phyloP scores from a whole-genome alignment of 2,329 filamentous ascomycete genomes.

The Epichloe brachyelytri region DNA sequence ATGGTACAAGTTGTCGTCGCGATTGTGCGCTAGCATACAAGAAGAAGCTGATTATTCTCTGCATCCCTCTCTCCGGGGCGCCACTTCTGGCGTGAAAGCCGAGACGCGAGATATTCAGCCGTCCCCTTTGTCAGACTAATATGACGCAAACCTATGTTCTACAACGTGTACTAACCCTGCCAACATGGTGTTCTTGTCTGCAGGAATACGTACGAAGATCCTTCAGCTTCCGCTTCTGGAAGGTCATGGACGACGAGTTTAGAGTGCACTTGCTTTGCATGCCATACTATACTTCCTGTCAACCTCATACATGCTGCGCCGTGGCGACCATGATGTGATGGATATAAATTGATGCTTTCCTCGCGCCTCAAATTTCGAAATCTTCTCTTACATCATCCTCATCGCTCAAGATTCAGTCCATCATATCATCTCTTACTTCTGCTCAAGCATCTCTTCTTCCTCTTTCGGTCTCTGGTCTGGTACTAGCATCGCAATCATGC shows the following conservation, averaged over 20 bases:
- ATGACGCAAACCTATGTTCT: background rate
- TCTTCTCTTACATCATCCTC: background rate
- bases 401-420: background rate
- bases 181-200: background rate
- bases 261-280: background rate
- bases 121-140: background rate
- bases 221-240: conserved; percentile 9
- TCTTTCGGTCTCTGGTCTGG: background rate
- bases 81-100: background rate
- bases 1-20: background rate
- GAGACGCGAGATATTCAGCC: background rate
- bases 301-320: background rate
- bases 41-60: background rate
- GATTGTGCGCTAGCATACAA: background rate
- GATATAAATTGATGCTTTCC: conserved; percentile 6
- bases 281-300: background rate
- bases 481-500: conserved; percentile 10
- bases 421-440: background rate
- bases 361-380: background rate
- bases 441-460: background rate
- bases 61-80: background rate
- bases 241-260: conserved; percentile 4
- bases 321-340: background rate
- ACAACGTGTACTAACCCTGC: background rate
- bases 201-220: background rate